Base-by-base conservation (phyloP, 495 filamentous ascomycete species). In the Podospora sp. region DNA sequence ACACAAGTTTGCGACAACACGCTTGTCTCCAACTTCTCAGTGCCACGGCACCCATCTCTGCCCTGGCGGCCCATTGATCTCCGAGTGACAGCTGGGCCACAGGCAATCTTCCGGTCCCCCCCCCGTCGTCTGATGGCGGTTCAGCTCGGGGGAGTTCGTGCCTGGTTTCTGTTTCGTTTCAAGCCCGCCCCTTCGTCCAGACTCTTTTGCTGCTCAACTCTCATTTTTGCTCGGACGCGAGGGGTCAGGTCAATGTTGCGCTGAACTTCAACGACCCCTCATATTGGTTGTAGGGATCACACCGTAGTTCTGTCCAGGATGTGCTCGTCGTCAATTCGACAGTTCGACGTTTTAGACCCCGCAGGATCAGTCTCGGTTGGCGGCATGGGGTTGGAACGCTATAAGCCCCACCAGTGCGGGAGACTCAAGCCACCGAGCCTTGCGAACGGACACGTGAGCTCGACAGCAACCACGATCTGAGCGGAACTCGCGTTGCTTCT, bases 81-180 rank as follows among this genome's bases (percentile, higher is more conserved):
- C 40, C 40, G 40, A 33, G 40, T 46, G 40, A 46, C 40, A 6
- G 40, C 14, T 46, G 40, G 40, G 40, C 2, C 16, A 46, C 40
- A 11, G 40, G 2, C 40, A 46, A 46, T 46, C 16, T 46, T 46
- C 40, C 40, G 40, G 5, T 46, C 5, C 40, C 5, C 40, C 12
- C 11, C 40, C 40, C 40, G 40, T 36, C 57, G 57, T 60, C 57
- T 60, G 57, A 60, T 25, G 26, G 12, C 22, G 21, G 40, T 46
- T 21, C 25, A 36, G 29, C 29, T 36, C 3, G 26, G 57, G 5
- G 16, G 25, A 21, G 53, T 27, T 57, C 21, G 21, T 57, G 9
- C 29, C 26, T 22, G 52, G 58, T 67, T 29, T 62, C 65, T 50
- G 65, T 67, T 67, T 67, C 65, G 65, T 67, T 67, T 67, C 65